Evolutionary conservation across 495 filamentous ascomycete species (phyloP), one percentile per base, ranked within the genome.

Genomic region (Lophiostoma macrostomum): DNA sequence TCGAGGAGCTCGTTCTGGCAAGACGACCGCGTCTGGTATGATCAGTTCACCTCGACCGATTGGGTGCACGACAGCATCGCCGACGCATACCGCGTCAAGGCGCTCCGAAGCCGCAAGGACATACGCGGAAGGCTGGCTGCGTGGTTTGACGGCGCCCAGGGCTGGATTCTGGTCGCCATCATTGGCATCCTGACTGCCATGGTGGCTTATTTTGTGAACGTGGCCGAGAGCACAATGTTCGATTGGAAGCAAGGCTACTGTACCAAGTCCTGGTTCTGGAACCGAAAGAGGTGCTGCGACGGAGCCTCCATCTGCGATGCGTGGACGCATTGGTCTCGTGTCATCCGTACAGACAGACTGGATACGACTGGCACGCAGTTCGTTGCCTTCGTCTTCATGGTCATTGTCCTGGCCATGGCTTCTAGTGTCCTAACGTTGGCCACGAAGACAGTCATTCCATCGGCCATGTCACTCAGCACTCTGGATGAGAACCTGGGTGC

Each of bases 31-130:
- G 87, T 93, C 11, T 98, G 93, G 93, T 98, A 98, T 70, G 91
- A 98, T 73, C 93, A 98, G 69, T 96, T 97, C 69, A 96, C 91
- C 5, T 95, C 88, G 8, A 97, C 91, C 60, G 93, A 98, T 69
- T 97, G 91, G 93, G 93, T 98, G 6, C 90, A 95, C 64, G 93
- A 98, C 63, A 93, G 87, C 67, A 96, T 97, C 56, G 90, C 91
- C 63, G 93, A 98, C 69, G 88, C 90, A 35, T 87, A 85, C 46
- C 85, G 93, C 36, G 81, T 94, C 30, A 94, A 91, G 59, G 82
- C 82, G 39, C 76, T 97, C 23, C 80, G 89, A 36, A 81, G 76
- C 55, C 77, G 91, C 5, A 95, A 87, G 69, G 93, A 91, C 67
- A 74, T 94, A 38, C 84, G 87, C 50, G 93, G 91, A 5, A 83